phyloP scores from a whole-genome alignment of 495 filamentous ascomycete species.

The Neurospora sp. region DNA sequence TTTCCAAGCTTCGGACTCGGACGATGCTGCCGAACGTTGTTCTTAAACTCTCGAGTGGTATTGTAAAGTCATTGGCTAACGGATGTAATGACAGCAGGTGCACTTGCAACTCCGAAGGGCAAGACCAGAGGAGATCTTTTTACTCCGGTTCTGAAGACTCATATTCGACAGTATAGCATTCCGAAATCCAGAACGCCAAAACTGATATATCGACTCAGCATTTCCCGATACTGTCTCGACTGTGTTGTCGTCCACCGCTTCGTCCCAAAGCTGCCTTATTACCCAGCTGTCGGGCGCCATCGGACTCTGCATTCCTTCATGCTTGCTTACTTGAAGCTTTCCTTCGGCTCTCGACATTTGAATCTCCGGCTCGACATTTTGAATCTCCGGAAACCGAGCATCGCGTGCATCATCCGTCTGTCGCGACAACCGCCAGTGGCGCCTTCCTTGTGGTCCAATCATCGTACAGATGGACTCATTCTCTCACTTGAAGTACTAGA shows the following conservation, averaged over 20 bases:
- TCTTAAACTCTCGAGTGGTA: background rate
- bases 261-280: background rate
- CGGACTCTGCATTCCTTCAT: background rate
- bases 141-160: background rate
- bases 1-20: background rate
- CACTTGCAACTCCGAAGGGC: background rate
- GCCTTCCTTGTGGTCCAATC: background rate
- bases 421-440: background rate
- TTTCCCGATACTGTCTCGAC: background rate
- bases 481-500: background rate
- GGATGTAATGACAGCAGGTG: background rate
- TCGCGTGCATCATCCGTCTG: background rate
- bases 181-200: background rate
- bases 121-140: background rate
- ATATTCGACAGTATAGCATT: background rate
- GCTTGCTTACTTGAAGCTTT: background rate
- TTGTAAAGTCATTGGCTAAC: background rate
- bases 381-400: background rate
- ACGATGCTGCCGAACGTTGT: background rate
- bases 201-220: background rate
- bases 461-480: background rate
- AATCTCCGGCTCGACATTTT: background rate
- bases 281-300: background rate
- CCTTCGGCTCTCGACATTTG: background rate
- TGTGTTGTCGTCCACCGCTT: background rate